phyloP scores from a whole-genome alignment of 805 yeast genomes.

The Tetrapisispora phaffii region DNA sequence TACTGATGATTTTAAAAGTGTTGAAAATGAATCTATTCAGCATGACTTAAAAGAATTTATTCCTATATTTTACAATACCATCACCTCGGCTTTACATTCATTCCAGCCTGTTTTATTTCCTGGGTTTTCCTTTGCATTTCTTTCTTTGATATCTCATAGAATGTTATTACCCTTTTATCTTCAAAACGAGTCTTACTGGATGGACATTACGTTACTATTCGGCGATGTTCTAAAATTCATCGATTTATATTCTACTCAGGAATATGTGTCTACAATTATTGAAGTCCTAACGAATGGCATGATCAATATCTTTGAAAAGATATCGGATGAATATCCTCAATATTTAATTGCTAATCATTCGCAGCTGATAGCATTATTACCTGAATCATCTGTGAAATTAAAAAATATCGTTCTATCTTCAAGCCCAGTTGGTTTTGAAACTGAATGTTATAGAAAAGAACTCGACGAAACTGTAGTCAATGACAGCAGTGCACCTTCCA shows the following conservation, averaged over 20 bases:
- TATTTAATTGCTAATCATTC: slow-evolving; percentile 70
- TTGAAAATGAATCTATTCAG: slow-evolving; percentile 18
- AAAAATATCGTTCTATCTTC: slow-evolving; percentile 78
- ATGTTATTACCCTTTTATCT: slow-evolving; percentile 74
- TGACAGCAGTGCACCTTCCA: slow-evolving; percentile 31
- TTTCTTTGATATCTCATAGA: slow-evolving; percentile 76
- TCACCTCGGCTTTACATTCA: slow-evolving; percentile 60
- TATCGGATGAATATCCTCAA: slow-evolving; percentile 83
- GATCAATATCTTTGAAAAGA: slow-evolving; percentile 60
- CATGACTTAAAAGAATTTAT: slow-evolving; percentile 37
- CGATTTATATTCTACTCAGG: slow-evolving; percentile 50
- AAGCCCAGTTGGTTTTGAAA: slow-evolving; percentile 47
- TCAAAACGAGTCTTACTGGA: slow-evolving; percentile 49
- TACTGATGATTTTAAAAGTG: slow-evolving; percentile 21
- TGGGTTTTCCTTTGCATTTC: slow-evolving; percentile 92
- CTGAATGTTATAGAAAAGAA: neutral
- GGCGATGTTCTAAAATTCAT: slow-evolving; percentile 66
- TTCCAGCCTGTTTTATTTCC: slow-evolving; percentile 88
- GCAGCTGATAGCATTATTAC: slow-evolving; percentile 58
- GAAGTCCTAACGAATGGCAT: slow-evolving; percentile 79
- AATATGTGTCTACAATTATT: slow-evolving; percentile 49
- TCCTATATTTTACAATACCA: slow-evolving; percentile 41
- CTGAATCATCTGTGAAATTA: slow-evolving; percentile 66
- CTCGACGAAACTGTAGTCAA: neutral
- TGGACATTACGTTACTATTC: slow-evolving; percentile 48